Base-by-base conservation (phyloP, 2,329 filamentous ascomycete genomes). In the Seiridium unicorne region DNA sequence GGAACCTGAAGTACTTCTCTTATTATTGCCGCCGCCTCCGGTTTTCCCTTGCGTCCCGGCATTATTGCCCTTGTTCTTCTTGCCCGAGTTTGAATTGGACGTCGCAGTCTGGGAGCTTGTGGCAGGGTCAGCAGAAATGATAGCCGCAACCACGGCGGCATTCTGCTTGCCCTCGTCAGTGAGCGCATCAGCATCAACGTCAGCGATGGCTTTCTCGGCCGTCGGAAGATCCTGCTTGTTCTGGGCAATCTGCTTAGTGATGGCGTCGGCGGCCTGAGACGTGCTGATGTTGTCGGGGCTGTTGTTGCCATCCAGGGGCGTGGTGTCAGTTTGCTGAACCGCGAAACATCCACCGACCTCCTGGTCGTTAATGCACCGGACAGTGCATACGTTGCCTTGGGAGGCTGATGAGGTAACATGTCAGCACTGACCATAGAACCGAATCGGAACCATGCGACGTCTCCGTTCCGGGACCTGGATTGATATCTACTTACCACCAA, bases 331-430 rank as follows among this genome's bases (percentile, higher is more conserved):
- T 67, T 81, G 77, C 65, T 77, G 73, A 35, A 77, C 69, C 6
- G 74, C 69, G 60, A 78, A 72, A 64, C 76, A 78, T n/a, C 76
- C 76, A 35, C 76, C 76, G 48, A 70, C 69, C 7, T 61, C 63
- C 1, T 72, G 69, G 3, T 66, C 67, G 63, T 78, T 78, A 44
- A 70, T 68, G 68, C 76, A 78, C 35, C 76, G 72, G 13, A 78
- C 67, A 8, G 75, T 77, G 63, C 76, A 78, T 40, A 78, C 64
- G 34, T 76, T 72, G 51, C 79, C 79, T 2, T 78, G 77, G 0
- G 78, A 76, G 26, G 69, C 71, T 73, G 60, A 53, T 53, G 4
- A 13, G 13, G 32, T 34, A 26, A 26, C 18, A 34, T 53, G 34
- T 53, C 34, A 53, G 49, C 35, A 13, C 38, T 42, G 7, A 42